A percentile compares a stretch with the other conserved stretches of the same genome.
Conservation (phyloP, 2,329 filamentous ascomycete genomes). For the Alternaria panax region DNA sequence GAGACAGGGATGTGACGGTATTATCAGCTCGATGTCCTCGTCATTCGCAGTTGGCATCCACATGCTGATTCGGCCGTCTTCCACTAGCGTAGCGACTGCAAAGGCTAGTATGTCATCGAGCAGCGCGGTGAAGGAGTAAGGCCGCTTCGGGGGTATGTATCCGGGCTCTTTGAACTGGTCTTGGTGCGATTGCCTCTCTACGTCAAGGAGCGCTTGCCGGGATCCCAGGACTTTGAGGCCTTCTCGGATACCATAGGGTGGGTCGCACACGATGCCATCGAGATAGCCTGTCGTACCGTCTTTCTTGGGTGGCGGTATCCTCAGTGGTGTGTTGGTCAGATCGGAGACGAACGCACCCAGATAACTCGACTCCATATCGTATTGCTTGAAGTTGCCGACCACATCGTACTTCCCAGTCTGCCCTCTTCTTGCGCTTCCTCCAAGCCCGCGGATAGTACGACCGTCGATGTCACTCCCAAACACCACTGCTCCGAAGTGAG, state of each 20-base stretch:
- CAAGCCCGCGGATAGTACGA: constrained; percentile 78
- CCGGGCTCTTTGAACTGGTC: constrained; percentile 49
- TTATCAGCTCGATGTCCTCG: constrained; percentile 71
- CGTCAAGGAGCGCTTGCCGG: constrained; percentile 59
- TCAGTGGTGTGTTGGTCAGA: constrained; percentile 83
- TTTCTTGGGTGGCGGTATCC: constrained; percentile 23
- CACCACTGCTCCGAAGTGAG: constrained; percentile 84
- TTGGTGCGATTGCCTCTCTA: constrained; percentile 35
- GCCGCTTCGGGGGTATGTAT: constrained; percentile 87
- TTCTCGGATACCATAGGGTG: constrained; percentile 93
- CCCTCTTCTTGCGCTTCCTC: constrained; percentile 52
- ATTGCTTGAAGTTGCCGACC: constrained; percentile 82
- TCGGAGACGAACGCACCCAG: constrained; percentile 86
- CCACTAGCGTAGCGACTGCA: constrained; percentile 76
- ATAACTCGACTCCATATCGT: constrained; percentile 70
- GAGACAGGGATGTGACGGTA: constrained; percentile 79
- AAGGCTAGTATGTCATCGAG: constrained; percentile 89
- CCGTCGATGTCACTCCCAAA: constrained; percentile 95
- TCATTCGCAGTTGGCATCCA: constrained; percentile 89
- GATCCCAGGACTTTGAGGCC: constrained; percentile 86
- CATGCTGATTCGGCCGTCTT: constrained; percentile 81
- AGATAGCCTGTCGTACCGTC: constrained; percentile 60
- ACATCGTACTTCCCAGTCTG: constrained; percentile 57
- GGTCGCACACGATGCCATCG: constrained; percentile 94
- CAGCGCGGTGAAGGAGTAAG: constrained; percentile 91